Conservation (phyloP, 2,329 filamentous ascomycete species). For the Apiospora sp. region DNA sequence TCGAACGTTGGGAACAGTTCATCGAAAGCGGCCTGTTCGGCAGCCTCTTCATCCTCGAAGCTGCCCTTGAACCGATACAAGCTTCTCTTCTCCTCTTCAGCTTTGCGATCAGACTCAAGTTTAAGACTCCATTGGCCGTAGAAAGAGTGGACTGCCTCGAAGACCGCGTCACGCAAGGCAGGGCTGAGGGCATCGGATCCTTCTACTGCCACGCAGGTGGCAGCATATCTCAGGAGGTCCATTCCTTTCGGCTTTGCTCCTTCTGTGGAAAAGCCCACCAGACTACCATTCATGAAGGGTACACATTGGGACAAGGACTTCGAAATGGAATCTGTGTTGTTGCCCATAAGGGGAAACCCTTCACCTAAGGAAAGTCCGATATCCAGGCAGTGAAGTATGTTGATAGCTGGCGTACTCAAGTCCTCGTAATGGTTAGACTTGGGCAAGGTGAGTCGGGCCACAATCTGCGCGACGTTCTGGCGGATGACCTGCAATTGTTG, state of each 20-base stretch:
- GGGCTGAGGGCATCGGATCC: slow-evolving; percentile 50
- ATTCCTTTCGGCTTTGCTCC: slow-evolving; percentile 45
- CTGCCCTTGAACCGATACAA: slow-evolving; percentile 86
- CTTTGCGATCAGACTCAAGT: slow-evolving; percentile 77
- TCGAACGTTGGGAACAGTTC: slow-evolving; percentile 84
- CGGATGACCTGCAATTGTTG: slow-evolving; percentile 60
- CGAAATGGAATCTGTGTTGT: slow-evolving; percentile 34
- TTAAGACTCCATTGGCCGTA: slow-evolving; percentile 83
- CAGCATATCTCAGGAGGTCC: slow-evolving; percentile 60
- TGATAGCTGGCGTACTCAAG: slow-evolving; percentile 78
- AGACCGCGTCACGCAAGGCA: slow-evolving; percentile 61
- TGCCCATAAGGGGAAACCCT: slow-evolving; percentile 46
- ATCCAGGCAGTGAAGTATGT: slow-evolving; percentile 80
- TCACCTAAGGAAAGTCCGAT: slow-evolving; percentile 74
- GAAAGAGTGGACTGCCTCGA: slow-evolving; percentile 73
- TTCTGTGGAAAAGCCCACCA: slow-evolving; percentile 37
- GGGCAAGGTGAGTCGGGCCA: slow-evolving; percentile 68
- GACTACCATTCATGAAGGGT: slow-evolving; percentile 64
- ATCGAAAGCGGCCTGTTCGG: slow-evolving; percentile 77
- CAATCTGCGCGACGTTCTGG: slow-evolving; percentile 71
- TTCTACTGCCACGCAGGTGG: slow-evolving; percentile 56
- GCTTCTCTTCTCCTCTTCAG: slow-evolving; percentile 76
- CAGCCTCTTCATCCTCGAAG: slow-evolving; percentile 77
- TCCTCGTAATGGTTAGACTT: slow-evolving; percentile 86
- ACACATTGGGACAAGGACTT: slow-evolving; percentile 53